Evolutionary conservation across 495 filamentous ascomycete species (phyloP).

Genomic region (Halenospora varia): DNA sequence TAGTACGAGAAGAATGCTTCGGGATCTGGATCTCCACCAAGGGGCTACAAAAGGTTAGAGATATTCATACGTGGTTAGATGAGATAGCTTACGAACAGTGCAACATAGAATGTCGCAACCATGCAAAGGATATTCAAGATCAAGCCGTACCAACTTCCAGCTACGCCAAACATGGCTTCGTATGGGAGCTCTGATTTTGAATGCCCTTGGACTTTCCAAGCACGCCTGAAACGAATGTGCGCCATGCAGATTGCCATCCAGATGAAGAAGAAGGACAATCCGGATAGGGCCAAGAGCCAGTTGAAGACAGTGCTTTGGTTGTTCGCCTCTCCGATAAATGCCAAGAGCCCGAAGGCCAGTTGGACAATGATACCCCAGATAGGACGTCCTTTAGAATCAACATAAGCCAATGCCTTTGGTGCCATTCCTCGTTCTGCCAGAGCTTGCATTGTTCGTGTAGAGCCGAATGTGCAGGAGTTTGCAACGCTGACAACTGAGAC

Average conservation of each 20-base stretch:
- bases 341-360: constrained; percentile 48
- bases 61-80: not conserved
- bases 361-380: constrained; percentile 46
- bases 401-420: constrained; percentile 51
- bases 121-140: constrained; percentile 54
- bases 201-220: constrained; percentile 50
- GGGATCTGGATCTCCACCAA: constrained; percentile 10
- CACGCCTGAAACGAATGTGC: constrained; percentile 71
- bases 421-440: constrained; percentile 53
- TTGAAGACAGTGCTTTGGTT: constrained; percentile 45
- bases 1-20: constrained; percentile 2
- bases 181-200: constrained; percentile 46
- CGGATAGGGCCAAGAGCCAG: constrained; percentile 69
- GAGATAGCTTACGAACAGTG: constrained; percentile 37
- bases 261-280: constrained; percentile 62
- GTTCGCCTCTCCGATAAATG: constrained; percentile 42
- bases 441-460: constrained; percentile 61
- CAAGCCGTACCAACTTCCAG: constrained; percentile 58
- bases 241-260: constrained; percentile 69
- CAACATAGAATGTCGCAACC: constrained; percentile 53
- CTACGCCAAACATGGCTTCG: constrained; percentile 48
- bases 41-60: not conserved
- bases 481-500: constrained; percentile 55
- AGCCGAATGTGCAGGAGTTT: constrained; percentile 59
- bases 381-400: constrained; percentile 56